Conservation (phyloP, 495 filamentous ascomycete genomes). For the Amorphotheca resinae region DNA sequence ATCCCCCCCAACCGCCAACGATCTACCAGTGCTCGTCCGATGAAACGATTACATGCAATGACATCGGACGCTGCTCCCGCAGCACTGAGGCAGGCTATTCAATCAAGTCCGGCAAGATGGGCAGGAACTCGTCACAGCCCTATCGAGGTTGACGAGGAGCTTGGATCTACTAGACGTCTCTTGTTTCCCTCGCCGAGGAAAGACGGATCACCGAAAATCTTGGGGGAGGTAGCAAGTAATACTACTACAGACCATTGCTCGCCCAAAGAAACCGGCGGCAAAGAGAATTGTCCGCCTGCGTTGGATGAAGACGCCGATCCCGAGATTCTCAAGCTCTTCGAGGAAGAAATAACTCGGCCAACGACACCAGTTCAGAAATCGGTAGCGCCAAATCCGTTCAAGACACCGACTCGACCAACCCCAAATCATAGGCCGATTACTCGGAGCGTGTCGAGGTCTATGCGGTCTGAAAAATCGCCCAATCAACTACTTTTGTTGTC, state of each 20-base stretch:
- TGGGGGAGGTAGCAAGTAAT: constrained; percentile 45
- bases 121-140: constrained; percentile 53
- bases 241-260: constrained; percentile 24
- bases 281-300: constrained; percentile 28
- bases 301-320: constrained; percentile 23
- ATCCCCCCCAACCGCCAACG: constrained; percentile 21
- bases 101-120: constrained; percentile 59
- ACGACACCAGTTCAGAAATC: constrained; percentile 51
- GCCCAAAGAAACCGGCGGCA: constrained; percentile 25
- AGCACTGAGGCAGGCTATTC: constrained; percentile 49
- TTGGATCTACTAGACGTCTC: constrained; percentile 61
- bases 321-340: constrained; percentile 49
- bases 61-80: constrained; percentile 40
- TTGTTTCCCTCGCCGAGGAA: constrained; percentile 66
- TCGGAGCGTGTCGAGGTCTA: constrained; percentile 40
- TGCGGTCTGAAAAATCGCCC: constrained; percentile 27
- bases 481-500: constrained; percentile 11
- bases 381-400: constrained; percentile 32
- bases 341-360: constrained; percentile 35
- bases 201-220: constrained; percentile 43
- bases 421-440: constrained; percentile 45
- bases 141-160: constrained; percentile 44
- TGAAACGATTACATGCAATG: constrained; percentile 22
- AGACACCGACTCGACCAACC: constrained; percentile 44
- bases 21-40: constrained; percentile 21